Conservation (phyloP, 805 yeast genomes). For the Candida mattraensis region DNA sequence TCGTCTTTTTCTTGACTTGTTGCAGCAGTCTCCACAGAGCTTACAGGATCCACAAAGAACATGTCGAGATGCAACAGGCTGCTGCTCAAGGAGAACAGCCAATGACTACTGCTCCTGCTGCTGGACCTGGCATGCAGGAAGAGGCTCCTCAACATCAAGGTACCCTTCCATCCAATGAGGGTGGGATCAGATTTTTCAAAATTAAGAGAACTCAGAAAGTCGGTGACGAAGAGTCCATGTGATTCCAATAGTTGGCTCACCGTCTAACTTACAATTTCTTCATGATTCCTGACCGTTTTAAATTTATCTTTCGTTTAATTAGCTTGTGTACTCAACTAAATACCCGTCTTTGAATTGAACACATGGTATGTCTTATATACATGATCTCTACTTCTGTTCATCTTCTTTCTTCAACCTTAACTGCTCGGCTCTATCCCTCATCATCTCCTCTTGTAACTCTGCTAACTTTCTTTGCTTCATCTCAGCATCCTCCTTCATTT, state of each 20-base stretch:
- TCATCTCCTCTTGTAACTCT: conserved; percentile 24
- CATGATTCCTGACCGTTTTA: too few relatives aligned
- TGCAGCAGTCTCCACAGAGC: conserved; percentile 48
- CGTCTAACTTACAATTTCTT: too few relatives aligned
- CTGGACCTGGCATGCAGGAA: conserved; percentile 31
- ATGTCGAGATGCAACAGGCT: conserved; percentile 31
- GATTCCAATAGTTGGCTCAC: too few relatives aligned
- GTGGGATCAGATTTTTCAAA: conserved; percentile 76
- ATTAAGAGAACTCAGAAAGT: conserved; percentile 56
- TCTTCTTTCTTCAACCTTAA: conserved; percentile 2
- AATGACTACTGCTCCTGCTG: conserved; percentile 11
- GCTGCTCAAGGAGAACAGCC: conserved; percentile 6
- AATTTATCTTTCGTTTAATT: too few relatives aligned
- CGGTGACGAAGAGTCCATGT: conserved; percentile 39
- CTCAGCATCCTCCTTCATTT: conserved; percentile 24
- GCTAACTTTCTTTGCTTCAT: conserved; percentile 25
- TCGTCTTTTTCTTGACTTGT: conserved; percentile 54
- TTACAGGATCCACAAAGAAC: conserved; percentile 49
- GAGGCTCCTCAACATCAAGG: conserved; percentile 21
- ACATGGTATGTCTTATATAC: conserved; percentile 1
- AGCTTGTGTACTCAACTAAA: too few relatives aligned
- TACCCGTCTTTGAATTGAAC: background rate
- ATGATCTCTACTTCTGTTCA: background rate
- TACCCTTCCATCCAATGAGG: conserved; percentile 37
- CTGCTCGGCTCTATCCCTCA: conserved; percentile 16